These are phyloP conservation scores for Porcisia hertigi DNA, from an alignment of 208 protist species.

Conservation along the genomic window DNA sequence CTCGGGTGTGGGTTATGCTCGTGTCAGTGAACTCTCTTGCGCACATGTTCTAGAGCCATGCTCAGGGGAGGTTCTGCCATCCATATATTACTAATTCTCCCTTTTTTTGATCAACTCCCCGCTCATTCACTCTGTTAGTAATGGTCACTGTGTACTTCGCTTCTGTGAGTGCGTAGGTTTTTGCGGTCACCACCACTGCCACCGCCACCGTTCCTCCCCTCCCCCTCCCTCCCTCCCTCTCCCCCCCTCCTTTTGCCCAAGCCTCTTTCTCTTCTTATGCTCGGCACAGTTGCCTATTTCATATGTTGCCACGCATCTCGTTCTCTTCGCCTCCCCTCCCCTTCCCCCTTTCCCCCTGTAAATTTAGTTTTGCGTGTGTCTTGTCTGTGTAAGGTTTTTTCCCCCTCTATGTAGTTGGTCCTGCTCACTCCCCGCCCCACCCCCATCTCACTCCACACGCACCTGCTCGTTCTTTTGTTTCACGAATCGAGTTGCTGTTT, in stretches of 20 bases:
- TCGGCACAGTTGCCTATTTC: not conserved
- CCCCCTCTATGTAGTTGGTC: no score
- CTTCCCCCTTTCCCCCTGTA: not conserved
- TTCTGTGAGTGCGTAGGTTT: not conserved
- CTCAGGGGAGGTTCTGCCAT: no score
- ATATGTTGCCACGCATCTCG: not conserved
- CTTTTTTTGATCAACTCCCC: not conserved
- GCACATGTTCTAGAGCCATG: not conserved
- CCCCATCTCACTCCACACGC: no score
- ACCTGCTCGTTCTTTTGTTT: no score
- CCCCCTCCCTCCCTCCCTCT: not conserved
- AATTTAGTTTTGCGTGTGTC: not conserved
- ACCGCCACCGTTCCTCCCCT: not conserved
- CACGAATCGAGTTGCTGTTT: no score
- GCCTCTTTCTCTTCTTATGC: not conserved
- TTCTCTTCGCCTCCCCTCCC: not conserved
- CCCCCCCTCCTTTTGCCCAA: not conserved
- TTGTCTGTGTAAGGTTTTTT: not conserved
- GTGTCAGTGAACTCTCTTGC: not conserved
- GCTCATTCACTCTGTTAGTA: not conserved
- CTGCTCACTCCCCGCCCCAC: no score
- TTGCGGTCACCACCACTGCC: not conserved
- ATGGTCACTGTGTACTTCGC: not conserved
- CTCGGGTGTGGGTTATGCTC: not conserved
- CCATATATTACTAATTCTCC: not conserved